Base-by-base conservation (phyloP, 106 monocot genomes). In the Gastrodia elata region DNA sequence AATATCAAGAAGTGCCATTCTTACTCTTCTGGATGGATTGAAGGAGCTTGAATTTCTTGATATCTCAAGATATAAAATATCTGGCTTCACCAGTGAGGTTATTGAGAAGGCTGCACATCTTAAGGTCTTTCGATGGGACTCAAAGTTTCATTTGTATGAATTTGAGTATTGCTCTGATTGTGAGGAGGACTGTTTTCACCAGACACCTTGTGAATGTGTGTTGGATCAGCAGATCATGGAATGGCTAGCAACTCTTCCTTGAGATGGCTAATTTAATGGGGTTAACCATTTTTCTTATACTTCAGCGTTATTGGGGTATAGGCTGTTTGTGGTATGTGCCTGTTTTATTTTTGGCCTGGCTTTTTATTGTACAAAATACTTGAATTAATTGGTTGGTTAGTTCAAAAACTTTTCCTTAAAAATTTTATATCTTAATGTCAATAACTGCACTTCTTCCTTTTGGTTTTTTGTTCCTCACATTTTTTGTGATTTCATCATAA, bases 121-220 rank as follows among this genome's bases (percentile, higher is more conserved):
- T 25, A 87, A 87, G 38, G 83, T 85, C 6, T 91, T 91, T 41
- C 40, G 70, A 9, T 87, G 91, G 91, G 78, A 81, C 61, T 88
- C 82, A 1, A 73, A 39, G 24, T 65, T 49, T 32, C n/a, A n/a
- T n/a, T n/a, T 44, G 43, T 44, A 44, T 44, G 83, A 80, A 38
- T 86, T 82, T 64, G 40, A 64, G 46, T 80, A 65, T 65, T 87
- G 86, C 49, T 77, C 86, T 9, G 39, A 80, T 55, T 80, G 77
- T 39, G 80, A 44, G 37, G 57, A 77, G 24, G 55, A 72, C n/a
- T 58, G 36, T 24, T 15, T 59, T 24, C 24, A 41, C 6, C 34
- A 44, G 28, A 22, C 16, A 7, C 64, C 77, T 55, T 82, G 81
- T 65, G 71, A 76, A 38, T 82, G 78, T 67, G 48, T 72, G 52